Conservation (phyloP, 2,329 filamentous ascomycete species). For the Calonectria pseudoreteaudii region DNA sequence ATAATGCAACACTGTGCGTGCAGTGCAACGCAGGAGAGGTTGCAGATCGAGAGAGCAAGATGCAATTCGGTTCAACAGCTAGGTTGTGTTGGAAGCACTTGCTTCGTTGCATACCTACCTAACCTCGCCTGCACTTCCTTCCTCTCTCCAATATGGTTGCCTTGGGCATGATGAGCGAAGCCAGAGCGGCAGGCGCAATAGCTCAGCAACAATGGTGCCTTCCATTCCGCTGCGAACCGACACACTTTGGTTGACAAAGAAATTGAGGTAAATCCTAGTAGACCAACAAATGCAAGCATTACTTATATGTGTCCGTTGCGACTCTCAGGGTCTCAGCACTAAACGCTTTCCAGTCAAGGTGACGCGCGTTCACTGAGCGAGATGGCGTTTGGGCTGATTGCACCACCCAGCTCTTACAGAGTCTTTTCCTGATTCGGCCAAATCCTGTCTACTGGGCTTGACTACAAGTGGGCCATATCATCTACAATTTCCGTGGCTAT, state of each 20-base stretch:
- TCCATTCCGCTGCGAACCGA: neutral
- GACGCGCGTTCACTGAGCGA: conserved; percentile 11
- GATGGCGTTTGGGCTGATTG: neutral
- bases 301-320: neutral
- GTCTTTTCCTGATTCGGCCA: neutral
- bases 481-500: neutral
- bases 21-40: neutral
- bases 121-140: neutral
- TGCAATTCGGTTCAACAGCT: no score
- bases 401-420: neutral
- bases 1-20: neutral
- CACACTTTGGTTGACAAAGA: neutral
- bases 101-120: neutral
- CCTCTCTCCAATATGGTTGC: neutral
- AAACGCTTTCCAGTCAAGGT: neutral
- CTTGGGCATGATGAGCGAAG: conserved; percentile 5
- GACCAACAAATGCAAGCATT: neutral
- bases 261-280: neutral
- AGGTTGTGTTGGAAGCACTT: neutral
- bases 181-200: neutral
- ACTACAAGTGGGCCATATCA: neutral
- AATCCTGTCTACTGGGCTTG: neutral
- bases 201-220: neutral
- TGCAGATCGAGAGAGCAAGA: neutral
- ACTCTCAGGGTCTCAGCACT: neutral